Evolutionary conservation across 2,329 filamentous ascomycete species (phyloP).

Genomic region (Colletotrichum aenigma): DNA sequence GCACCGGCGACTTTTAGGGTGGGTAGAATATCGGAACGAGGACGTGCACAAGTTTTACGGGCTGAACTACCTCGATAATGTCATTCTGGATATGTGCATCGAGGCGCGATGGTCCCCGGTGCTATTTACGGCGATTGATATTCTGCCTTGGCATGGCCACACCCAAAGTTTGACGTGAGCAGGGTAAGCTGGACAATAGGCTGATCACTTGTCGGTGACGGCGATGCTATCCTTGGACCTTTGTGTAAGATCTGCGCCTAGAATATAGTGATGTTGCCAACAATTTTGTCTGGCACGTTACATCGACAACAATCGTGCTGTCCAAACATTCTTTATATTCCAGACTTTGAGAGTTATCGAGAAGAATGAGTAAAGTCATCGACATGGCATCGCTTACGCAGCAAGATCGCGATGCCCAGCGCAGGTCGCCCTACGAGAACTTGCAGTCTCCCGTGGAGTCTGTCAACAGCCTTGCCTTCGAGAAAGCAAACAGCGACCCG

Average conservation of each 20-base stretch:
- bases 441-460: background rate
- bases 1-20: background rate
- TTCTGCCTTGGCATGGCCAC: background rate
- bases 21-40: background rate
- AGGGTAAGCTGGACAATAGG: background rate
- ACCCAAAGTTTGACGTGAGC: background rate
- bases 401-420: background rate
- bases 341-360: background rate
- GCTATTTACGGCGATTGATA: background rate
- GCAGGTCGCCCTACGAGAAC: background rate
- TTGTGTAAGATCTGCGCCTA: background rate
- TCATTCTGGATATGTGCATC: background rate
- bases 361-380: background rate
- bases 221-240: background rate
- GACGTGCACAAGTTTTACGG: background rate
- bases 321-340: accelerated
- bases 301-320: background rate
- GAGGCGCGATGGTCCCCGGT: background rate
- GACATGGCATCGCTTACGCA: background rate
- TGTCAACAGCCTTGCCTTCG: background rate
- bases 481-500: background rate
- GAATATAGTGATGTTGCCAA: background rate
- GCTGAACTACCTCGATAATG: background rate
- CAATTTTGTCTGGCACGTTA: background rate
- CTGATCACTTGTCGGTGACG: background rate